Evolutionary conservation across 768 basidiomycete species (phyloP).

Genomic region (Boletus subcaerulescens): DNA sequence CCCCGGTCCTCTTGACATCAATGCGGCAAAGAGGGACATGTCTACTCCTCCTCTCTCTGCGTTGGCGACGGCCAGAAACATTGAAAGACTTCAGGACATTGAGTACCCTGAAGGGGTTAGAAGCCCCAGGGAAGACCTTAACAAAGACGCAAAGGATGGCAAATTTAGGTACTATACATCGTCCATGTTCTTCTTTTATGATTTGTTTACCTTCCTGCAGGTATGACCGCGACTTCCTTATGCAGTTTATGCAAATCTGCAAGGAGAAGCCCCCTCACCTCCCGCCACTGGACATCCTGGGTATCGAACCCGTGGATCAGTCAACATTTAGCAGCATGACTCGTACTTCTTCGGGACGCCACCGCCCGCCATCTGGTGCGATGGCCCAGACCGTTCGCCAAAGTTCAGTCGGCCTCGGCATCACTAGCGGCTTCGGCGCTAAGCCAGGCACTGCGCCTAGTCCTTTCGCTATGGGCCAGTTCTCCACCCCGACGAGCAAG

Average conservation of each 20-base stretch:
- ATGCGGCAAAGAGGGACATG: slow-evolving; percentile 43
- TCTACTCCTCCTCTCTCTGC: slow-evolving; percentile 47
- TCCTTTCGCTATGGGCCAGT: slow-evolving; percentile 66
- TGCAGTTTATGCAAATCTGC: slow-evolving; percentile 95
- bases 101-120: slow-evolving; percentile 80
- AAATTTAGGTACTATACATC: slow-evolving; percentile 70
- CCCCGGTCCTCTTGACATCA: slow-evolving; percentile 73
- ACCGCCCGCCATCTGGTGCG: slow-evolving; percentile 45
- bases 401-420: slow-evolving; percentile 48
- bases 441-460: slow-evolving; percentile 31
- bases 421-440: slow-evolving; percentile 23
- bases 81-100: slow-evolving; percentile 76
- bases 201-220: slow-evolving; percentile 38
- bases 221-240: slow-evolving; percentile 95
- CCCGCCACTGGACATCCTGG: slow-evolving; percentile 86
- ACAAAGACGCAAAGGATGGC: slow-evolving; percentile 77
- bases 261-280: slow-evolving; percentile 92
- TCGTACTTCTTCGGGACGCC: slow-evolving; percentile 65
- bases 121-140: slow-evolving; percentile 84
- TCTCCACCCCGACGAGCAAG: slow-evolving; percentile 51
- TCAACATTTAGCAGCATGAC: slow-evolving; percentile 44
- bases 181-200: not conserved
- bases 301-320: slow-evolving; percentile 76
- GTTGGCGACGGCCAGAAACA: slow-evolving; percentile 78
- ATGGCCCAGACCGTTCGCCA: slow-evolving; percentile 45